These are phyloP conservation scores for Saposhnikovia divaricata DNA, from an alignment of 129 eudicot species.

Conservation along the genomic window DNA sequence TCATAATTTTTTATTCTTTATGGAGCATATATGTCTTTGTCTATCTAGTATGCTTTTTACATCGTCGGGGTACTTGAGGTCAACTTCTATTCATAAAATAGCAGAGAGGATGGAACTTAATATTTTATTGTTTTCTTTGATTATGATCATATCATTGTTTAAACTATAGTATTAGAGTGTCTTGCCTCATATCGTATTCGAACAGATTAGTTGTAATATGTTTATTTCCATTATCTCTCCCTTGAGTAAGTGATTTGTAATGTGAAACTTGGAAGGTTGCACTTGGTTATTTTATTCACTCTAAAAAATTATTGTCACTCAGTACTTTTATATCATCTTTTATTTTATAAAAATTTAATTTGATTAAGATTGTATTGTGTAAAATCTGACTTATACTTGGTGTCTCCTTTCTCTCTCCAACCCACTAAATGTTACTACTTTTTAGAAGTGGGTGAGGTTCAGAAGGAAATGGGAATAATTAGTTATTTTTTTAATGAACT, in stretches of 20 bases:
- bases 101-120: not conserved
- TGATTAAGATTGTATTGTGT: not conserved
- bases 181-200: not conserved
- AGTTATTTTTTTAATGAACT: not conserved
- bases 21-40: not conserved
- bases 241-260: not conserved
- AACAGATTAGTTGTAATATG: not conserved
- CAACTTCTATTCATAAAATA: not conserved
- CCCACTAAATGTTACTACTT: too few relatives aligned
- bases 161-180: not conserved
- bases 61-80: not conserved
- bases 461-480: not conserved
- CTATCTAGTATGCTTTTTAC: too few relatives aligned
- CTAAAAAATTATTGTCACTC: not conserved
- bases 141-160: not conserved
- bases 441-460: not conserved
- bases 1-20: not conserved
- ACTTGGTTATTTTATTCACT: not conserved
- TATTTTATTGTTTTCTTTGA: not conserved
- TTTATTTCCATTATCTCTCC: not conserved
- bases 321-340: not conserved
- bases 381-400: not conserved
- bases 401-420: too few relatives aligned
- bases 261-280: not conserved
- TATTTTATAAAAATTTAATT: too few relatives aligned